Evolutionary conservation across 2,329 filamentous ascomycete genomes (phyloP).

Genomic region (Pseudocercospora ulei): DNA sequence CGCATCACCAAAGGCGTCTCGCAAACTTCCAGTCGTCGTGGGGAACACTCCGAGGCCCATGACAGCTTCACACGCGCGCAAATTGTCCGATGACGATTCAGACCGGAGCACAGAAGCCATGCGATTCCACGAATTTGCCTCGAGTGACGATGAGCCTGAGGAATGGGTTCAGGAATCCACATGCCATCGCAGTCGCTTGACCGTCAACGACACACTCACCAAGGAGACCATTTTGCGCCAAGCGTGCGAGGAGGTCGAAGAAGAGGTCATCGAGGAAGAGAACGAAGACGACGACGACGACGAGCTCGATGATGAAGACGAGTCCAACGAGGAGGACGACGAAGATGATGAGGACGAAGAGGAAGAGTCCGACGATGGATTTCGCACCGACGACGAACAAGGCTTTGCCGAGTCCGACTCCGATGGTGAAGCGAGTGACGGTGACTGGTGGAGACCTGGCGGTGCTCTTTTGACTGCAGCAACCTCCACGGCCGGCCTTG

Average conservation of each 20-base stretch:
- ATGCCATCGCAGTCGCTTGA: constrained; percentile 60
- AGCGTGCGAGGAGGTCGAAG: constrained; percentile 79
- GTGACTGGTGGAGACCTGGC: constrained; percentile 58
- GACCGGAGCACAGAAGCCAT: constrained; percentile 46
- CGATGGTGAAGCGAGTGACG: constrained; percentile 57
- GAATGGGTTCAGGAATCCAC: constrained; percentile 76
- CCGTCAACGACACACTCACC: constrained; percentile 76
- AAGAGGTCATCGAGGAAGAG: constrained; percentile 68
- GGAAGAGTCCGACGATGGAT: constrained; percentile 51
- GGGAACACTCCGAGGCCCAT: constrained; percentile 15
- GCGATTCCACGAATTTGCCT: constrained; percentile 83
- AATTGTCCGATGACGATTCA: constrained; percentile 25
- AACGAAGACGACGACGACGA: constrained; percentile 37
- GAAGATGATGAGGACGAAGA: constrained; percentile 55
- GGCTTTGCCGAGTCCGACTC: constrained; percentile 62
- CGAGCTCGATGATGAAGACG: constrained; percentile 40
- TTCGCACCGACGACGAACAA: constrained; percentile 69
- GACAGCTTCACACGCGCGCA: constrained; percentile 27
- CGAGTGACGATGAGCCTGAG: constrained; percentile 68
- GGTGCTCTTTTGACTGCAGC: constrained; percentile 43
- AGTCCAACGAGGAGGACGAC: constrained; percentile 45
- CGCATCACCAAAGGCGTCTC: constrained; percentile 39
- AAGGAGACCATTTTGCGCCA: constrained; percentile 84
- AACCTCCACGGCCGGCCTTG: constrained; percentile 46
- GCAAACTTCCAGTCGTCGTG: constrained; percentile 33